Evolutionary conservation across 192 early-diverging fungal species (phyloP).

Genomic region (Entrophospora sp.): DNA sequence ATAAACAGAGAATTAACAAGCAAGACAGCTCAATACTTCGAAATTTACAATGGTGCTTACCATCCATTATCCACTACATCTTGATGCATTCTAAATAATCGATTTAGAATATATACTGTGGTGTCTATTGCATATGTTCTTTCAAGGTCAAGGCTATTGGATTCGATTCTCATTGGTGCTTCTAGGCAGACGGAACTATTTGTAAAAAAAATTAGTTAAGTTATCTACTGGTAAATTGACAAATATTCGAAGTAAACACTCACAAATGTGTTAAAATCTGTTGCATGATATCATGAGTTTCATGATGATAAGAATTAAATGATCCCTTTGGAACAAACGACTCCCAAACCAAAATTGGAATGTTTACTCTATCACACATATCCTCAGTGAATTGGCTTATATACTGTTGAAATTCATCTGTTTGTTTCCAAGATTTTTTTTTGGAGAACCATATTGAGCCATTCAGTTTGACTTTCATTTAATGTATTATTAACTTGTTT

Average conservation of each 20-base stretch:
- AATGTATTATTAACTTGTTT: neutral
- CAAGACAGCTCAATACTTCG: neutral
- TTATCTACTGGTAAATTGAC: neutral
- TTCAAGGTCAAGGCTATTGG: neutral
- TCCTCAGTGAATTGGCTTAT: neutral
- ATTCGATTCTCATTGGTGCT: neutral
- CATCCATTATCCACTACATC: neutral
- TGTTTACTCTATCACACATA: neutral
- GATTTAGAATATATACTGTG: slow-evolving; percentile 1
- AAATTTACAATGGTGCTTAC: neutral
- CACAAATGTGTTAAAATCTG: neutral
- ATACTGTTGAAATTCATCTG: neutral
- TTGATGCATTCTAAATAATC: too few relatives aligned
- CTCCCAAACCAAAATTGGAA: neutral
- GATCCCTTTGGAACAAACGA: neutral
- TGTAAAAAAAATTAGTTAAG: neutral
- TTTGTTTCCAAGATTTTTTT: neutral
- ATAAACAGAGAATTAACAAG: neutral
- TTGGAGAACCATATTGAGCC: neutral
- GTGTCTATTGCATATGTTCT: too few relatives aligned
- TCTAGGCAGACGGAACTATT: too few relatives aligned
- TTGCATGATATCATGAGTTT: neutral
- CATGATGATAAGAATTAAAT: neutral
- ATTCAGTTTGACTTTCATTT: neutral
- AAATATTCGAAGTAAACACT: neutral